Percentiles rank a stretch among this genome's conserved stretches.
These are phyloP conservation scores for Friedmanniomyces endolithicus DNA, from an alignment of 495 filamentous ascomycete species.

Conservation along the genomic window DNA sequence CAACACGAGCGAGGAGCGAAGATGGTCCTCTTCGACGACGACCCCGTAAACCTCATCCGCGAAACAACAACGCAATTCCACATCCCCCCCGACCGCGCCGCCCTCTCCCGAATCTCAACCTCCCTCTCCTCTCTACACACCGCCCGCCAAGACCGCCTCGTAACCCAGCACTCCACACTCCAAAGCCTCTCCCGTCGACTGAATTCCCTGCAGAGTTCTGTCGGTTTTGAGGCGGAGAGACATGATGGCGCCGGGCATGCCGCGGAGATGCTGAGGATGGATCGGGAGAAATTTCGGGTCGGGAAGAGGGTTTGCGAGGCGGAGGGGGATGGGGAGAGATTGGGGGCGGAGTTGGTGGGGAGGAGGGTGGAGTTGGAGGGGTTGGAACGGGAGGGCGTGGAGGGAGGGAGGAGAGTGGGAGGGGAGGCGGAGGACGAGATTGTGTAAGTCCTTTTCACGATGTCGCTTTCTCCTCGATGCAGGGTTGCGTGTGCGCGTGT, in stretches of 20 bases:
- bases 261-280: constrained; percentile 24
- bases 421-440: constrained; percentile 49
- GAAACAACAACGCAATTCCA: constrained; percentile 91
- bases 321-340: constrained; percentile 81
- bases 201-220: constrained; percentile 52
- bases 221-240: constrained; percentile 35
- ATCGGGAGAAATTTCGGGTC: constrained; percentile 71
- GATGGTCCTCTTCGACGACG: constrained; percentile 83
- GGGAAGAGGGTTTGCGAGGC: constrained; percentile 79
- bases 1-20: too few relatives aligned
- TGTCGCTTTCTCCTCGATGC: not conserved
- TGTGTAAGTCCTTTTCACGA: constrained; percentile 36
- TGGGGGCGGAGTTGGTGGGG: constrained; percentile 69
- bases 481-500: too few relatives aligned
- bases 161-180: constrained; percentile 56
- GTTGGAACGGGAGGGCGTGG: constrained; percentile 67
- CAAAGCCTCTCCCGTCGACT: constrained; percentile 62
- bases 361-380: constrained; percentile 64
- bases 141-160: constrained; percentile 62
- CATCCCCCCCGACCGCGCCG: constrained; percentile 72
- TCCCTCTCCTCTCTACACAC: constrained; percentile 66
- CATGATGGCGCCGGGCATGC: constrained; percentile 51
- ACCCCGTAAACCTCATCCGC: constrained; percentile 76
- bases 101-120: constrained; percentile 74
- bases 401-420: constrained; percentile 43